Base-by-base conservation (phyloP, 192 early-diverging fungal genomes). In the Backusella parvicylindrica region DNA sequence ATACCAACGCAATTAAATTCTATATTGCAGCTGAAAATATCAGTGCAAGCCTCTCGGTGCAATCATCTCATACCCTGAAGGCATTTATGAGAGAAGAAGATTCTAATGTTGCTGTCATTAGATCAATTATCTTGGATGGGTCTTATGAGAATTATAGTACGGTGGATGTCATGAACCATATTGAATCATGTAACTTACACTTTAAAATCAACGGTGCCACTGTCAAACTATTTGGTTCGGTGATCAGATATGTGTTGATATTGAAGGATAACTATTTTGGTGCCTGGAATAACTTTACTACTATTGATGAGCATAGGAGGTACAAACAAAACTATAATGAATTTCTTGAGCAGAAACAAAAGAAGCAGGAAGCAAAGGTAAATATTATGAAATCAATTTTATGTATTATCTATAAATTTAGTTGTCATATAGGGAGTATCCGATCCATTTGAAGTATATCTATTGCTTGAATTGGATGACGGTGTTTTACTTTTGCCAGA, bases 181-280 rank as follows among this genome's bases (percentile, higher is more conserved):
- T 89, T 0, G 89, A 90, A 21, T 84, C 86, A 3, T 69, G 86
- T 3, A 86, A 86, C 18, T 30, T 90, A 56, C 75, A 84, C 23
- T 71, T 88, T 8, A 85, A 87, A 75, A 77, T 80, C 8, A 40
- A 77, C 38, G 80, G 86, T 16, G 87, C 84, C 1, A 83, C 79
- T 36, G 69, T 90, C 31, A 92, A 89, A 64, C 47, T 91, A 2
- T 92, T 89, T 77, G 94, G 92, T 11, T 88, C 88, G 41, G 75
- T 92, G 21, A 83, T 93, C 11, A 84, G 89, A 26, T 89, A 91
- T 65, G 70, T 93, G 13, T 74, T 95, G 8, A 89, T 89, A 28
- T 70, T 95, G 11, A 88, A 87, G 56, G 88, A 90, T 40, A 95
- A 95, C 64, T 95, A 94, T 77, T 80, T 90, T 37, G 92, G 92